Percentiles rank a stretch among this genome's conserved stretches.
Conservation (phyloP, 441 rosid genomes). For the Croton laevigatus region DNA sequence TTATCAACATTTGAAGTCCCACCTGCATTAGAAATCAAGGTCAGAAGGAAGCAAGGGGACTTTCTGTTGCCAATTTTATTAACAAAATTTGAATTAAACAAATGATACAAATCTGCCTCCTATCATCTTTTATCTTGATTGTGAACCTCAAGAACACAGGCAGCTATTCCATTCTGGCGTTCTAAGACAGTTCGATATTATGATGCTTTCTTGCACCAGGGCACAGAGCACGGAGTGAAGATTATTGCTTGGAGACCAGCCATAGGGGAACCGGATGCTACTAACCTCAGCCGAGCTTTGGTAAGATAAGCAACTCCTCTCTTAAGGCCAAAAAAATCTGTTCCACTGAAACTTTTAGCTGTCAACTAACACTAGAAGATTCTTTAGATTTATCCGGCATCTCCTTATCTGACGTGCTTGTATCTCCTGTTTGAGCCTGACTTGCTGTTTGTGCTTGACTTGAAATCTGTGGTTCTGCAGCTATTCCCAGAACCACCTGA, state of each 20-base stretch:
- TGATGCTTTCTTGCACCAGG: background rate
- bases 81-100: background rate
- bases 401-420: slow-evolving; percentile 50
- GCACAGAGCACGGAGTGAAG: background rate
- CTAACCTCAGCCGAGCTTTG: background rate
- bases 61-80: background rate
- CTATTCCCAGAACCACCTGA: slow-evolving; percentile 75
- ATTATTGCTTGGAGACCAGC: background rate
- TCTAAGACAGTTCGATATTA: background rate
- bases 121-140: background rate
- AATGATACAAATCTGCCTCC: background rate
- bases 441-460: slow-evolving; percentile 48
- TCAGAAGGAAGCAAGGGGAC: no score
- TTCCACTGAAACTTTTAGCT: background rate
- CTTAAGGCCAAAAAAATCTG: slow-evolving; percentile 5
- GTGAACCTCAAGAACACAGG: background rate
- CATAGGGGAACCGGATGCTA: background rate
- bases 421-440: slow-evolving; percentile 56
- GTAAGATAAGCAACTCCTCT: background rate
- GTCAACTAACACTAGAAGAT: slow-evolving; percentile 55
- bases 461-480: slow-evolving; percentile 57
- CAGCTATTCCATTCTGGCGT: slow-evolving; percentile 3
- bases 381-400: slow-evolving; percentile 50
- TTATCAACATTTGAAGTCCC: background rate
- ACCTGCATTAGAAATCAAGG: background rate